phyloP scores from a whole-genome alignment of 306 rosid species.

The Arachis stenosperma region DNA sequence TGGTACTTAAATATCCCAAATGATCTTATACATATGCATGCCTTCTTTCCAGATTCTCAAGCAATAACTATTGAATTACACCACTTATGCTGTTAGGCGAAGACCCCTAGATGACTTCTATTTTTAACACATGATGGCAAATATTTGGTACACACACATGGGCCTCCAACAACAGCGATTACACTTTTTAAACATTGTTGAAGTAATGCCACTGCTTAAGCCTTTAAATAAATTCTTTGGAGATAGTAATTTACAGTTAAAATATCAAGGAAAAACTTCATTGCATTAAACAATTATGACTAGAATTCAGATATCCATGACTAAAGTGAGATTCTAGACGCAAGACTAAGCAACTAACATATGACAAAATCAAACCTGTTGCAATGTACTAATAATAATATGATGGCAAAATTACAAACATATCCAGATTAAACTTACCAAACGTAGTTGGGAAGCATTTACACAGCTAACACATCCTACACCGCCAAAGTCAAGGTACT shows the following conservation, averaged over 20 bases:
- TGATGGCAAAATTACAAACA: constrained; percentile 18
- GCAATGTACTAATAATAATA: not conserved
- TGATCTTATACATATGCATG: constrained; percentile 3
- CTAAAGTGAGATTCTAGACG: constrained; percentile 19
- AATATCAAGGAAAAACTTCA: not conserved
- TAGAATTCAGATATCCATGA: constrained; percentile 16
- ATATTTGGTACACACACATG: not conserved
- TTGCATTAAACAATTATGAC: constrained; percentile 17
- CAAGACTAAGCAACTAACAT: constrained; percentile 28
- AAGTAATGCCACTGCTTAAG: constrained; percentile 2
- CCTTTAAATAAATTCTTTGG: not conserved
- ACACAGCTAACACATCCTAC: constrained; percentile 73
- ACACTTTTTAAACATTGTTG: not conserved
- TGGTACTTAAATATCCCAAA: not conserved
- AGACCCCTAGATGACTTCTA: not conserved
- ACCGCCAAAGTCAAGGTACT: constrained; percentile 85
- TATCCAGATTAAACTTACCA: constrained; percentile 58
- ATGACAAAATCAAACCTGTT: constrained; percentile 11
- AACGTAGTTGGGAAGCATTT: constrained; percentile 51
- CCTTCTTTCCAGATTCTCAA: not conserved
- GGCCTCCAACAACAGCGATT: not conserved
- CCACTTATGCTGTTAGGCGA: not conserved
- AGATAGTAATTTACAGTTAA: constrained; percentile 13
- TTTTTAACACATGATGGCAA: not conserved
- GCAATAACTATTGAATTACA: too few relatives aligned